Evolutionary conservation across 2,329 filamentous ascomycete genomes (phyloP).

Genomic region (Pleoardoris graminearum): DNA sequence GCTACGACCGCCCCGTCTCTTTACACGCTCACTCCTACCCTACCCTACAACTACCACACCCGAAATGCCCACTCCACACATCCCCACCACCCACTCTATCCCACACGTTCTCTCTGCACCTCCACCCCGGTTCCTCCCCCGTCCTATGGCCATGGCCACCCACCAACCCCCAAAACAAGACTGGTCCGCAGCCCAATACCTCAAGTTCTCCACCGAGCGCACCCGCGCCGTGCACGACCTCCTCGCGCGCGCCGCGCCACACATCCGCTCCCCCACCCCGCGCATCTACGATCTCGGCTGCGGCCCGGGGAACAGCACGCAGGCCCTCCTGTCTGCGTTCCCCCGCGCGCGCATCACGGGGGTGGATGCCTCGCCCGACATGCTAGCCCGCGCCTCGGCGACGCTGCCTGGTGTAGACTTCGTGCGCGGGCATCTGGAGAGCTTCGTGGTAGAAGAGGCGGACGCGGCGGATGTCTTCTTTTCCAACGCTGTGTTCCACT

Average conservation of each 20-base stretch:
- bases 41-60: too few species aligned
- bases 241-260: constrained; percentile 52
- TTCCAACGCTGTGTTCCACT: constrained; percentile 64
- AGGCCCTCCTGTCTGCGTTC: constrained; percentile 53
- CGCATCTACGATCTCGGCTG: constrained; percentile 62
- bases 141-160: too few species aligned
- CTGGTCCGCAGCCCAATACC: constrained; percentile 62
- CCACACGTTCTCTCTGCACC: too few species aligned
- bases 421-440: constrained; percentile 50
- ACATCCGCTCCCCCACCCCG: constrained; percentile 31
- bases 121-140: too few species aligned
- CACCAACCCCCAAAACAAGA: constrained; percentile 31
- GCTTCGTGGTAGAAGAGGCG: constrained; percentile 38
- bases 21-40: too few species aligned
- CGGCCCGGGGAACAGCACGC: constrained; percentile 63
- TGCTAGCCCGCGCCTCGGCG: constrained; percentile 54
- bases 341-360: constrained; percentile 54
- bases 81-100: too few species aligned
- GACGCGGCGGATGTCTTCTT: constrained; percentile 50
- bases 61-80: too few species aligned
- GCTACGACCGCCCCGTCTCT: too few species aligned
- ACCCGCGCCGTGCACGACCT: constrained; percentile 60
- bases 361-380: constrained; percentile 60
- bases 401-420: constrained; percentile 50
- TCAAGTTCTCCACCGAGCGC: constrained; percentile 59